A percentile compares a stretch with the other conserved stretches of the same genome.
These are phyloP conservation scores for Saccharomyces hybrid DNA, from an alignment of 1,139 yeast species.

Conservation along the genomic window DNA sequence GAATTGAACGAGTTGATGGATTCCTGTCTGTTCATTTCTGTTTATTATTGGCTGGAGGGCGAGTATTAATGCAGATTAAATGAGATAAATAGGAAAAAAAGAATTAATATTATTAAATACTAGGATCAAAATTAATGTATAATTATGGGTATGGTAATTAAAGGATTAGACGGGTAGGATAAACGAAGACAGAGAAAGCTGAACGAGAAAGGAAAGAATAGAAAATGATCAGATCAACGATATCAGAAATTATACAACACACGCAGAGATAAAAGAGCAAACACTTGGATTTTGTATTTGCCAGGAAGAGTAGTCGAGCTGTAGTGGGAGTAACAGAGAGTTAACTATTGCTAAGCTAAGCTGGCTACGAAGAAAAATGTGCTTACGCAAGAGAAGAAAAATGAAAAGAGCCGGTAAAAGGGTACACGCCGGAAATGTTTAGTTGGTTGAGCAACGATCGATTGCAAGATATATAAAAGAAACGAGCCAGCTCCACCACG, in stretches of 20 bases:
- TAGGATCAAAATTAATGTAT: background rate
- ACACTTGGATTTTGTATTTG: background rate
- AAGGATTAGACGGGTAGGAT: background rate
- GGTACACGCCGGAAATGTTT: background rate
- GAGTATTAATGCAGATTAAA: background rate
- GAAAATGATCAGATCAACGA: background rate
- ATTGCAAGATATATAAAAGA: background rate
- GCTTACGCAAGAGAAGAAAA: background rate
- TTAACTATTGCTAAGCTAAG: background rate
- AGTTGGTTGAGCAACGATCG: background rate
- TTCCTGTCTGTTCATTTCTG: constrained; percentile 13
- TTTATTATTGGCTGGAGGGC: background rate
- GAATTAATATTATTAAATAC: background rate
- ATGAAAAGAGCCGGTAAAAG: background rate
- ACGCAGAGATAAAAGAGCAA: background rate
- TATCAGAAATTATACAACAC: background rate
- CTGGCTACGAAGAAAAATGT: background rate
- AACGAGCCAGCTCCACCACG: background rate
- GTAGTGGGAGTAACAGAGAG: background rate
- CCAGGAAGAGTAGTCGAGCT: background rate
- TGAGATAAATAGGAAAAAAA: background rate
- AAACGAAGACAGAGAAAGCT: background rate
- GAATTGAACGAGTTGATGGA: constrained; percentile 24
- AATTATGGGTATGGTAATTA: background rate
- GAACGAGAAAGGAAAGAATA: background rate